phyloP scores from a whole-genome alignment of 1,284 basidiomycete genomes.

The Boletus mariae region DNA sequence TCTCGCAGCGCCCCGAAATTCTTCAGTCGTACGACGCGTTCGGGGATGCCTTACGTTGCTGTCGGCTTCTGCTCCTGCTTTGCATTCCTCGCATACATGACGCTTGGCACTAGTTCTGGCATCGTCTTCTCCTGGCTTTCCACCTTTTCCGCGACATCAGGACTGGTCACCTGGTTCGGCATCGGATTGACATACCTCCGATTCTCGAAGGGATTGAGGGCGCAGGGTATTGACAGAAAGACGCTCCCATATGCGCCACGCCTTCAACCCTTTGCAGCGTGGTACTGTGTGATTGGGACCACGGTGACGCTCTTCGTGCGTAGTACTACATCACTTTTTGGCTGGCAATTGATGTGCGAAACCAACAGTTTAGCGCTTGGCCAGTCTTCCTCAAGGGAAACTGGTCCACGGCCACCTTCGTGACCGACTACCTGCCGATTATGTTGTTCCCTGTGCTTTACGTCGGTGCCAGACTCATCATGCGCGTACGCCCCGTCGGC shows the following conservation, averaged over 20 bases:
- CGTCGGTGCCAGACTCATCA: constrained; percentile 40
- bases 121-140: constrained; percentile 56
- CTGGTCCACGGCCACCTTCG: constrained; percentile 36
- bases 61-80: constrained; percentile 51
- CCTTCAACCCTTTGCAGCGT: constrained; percentile 49
- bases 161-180: constrained; percentile 62
- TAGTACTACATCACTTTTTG: not conserved
- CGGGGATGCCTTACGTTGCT: constrained; percentile 58
- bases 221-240: constrained; percentile 51
- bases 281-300: constrained; percentile 35
- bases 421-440: constrained; percentile 60
- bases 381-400: constrained; percentile 41
- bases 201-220: constrained; percentile 56
- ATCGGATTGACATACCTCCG: constrained; percentile 61
- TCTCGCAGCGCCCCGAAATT: constrained; percentile 57
- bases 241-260: constrained; percentile 47
- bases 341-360: not conserved
- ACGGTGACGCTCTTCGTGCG: constrained; percentile 41
- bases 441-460: constrained; percentile 58
- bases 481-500: constrained; percentile 36
- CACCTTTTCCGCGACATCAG: constrained; percentile 41
- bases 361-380: constrained; percentile 37
- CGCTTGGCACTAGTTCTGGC: constrained; percentile 48
- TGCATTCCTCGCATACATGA: constrained; percentile 50
- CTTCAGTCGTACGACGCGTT: constrained; percentile 49